Evolutionary conservation across 2,329 filamentous ascomycete species (phyloP).

Genomic region (Zasmidium cellare): DNA sequence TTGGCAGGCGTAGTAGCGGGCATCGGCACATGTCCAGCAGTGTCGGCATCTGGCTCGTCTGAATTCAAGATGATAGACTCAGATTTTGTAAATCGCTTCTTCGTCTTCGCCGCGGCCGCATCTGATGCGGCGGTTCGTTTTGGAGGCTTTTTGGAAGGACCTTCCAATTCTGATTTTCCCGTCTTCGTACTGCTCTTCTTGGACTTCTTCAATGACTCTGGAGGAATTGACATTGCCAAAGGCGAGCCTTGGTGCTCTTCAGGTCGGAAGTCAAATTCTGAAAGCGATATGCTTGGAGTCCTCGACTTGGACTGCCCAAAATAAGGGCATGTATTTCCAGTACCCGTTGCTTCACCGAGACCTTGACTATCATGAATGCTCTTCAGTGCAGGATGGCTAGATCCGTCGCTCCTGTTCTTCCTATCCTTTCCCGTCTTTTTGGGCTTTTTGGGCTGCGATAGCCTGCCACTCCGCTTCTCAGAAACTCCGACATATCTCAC

Average conservation of each 20-base stretch:
- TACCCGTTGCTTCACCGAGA: neutral
- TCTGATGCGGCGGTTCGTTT: conserved; percentile 5
- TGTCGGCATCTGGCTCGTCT: conserved; percentile 22
- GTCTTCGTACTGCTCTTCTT: neutral
- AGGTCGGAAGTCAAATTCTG: conserved; percentile 18
- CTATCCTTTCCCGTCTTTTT: neutral
- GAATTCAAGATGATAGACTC: conserved; percentile 31
- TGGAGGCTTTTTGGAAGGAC: conserved; percentile 5
- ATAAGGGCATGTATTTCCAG: neutral
- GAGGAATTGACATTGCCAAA: too few relatives aligned
- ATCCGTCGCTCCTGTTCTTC: neutral
- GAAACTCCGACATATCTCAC: too few relatives aligned
- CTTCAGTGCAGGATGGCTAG: neutral
- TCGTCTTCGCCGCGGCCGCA: conserved; percentile 15
- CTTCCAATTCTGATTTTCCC: neutral
- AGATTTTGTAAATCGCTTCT: conserved; percentile 26
- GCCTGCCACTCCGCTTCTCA: conserved; percentile 9
- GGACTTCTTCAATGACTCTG: conserved; percentile 6
- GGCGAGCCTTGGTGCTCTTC: conserved; percentile 1
- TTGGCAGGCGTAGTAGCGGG: too few relatives aligned
- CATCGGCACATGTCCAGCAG: too few relatives aligned
- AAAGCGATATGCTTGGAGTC: conserved; percentile 19
- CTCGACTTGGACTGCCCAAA: neutral
- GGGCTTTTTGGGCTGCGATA: conserved; percentile 10
- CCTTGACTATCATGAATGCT: too few relatives aligned